Conservation (phyloP, 176 grass and related monocot genomes). For the Musa troglodytarum region DNA sequence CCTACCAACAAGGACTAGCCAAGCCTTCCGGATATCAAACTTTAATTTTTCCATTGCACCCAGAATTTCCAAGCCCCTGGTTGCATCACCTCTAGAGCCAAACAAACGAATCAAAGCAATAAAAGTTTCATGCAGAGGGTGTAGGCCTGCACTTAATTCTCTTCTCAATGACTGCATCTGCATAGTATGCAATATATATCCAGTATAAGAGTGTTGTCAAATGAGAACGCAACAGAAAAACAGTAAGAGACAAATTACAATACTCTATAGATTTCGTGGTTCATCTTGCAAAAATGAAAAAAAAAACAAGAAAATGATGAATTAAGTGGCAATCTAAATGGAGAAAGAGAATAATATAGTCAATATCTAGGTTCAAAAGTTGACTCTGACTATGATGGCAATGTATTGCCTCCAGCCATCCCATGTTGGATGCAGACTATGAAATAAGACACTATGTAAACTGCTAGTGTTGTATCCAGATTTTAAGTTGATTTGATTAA, state of each 20-base stretch:
- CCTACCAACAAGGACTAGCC: slow-evolving; percentile 92
- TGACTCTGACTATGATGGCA: not conserved
- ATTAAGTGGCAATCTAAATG: not conserved
- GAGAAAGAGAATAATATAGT: not conserved
- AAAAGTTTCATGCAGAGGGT: slow-evolving; percentile 87
- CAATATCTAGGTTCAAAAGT: not conserved
- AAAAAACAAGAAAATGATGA: not conserved
- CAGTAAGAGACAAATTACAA: not conserved
- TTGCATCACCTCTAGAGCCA: slow-evolving; percentile 75
- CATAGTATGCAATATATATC: slow-evolving; percentile 12
- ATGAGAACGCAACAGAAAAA: not conserved
- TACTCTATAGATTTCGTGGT: too few species aligned
- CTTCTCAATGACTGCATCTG: slow-evolving; percentile 98
- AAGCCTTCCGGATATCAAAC: slow-evolving; percentile 83
- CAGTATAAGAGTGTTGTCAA: not conserved
- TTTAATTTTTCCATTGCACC: slow-evolving; percentile 94
- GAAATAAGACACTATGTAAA: not conserved
- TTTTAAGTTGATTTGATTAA: too few species aligned
- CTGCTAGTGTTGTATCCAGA: too few species aligned
- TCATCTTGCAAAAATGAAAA: not conserved
- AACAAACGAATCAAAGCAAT: slow-evolving; percentile 84
- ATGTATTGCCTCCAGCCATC: not conserved
- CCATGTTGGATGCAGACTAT: not conserved
- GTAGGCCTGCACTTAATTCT: slow-evolving; percentile 72
- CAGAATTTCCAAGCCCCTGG: slow-evolving; percentile 94